Conservation (phyloP, 75 land plant species). For the Pinus tabuliformis region DNA sequence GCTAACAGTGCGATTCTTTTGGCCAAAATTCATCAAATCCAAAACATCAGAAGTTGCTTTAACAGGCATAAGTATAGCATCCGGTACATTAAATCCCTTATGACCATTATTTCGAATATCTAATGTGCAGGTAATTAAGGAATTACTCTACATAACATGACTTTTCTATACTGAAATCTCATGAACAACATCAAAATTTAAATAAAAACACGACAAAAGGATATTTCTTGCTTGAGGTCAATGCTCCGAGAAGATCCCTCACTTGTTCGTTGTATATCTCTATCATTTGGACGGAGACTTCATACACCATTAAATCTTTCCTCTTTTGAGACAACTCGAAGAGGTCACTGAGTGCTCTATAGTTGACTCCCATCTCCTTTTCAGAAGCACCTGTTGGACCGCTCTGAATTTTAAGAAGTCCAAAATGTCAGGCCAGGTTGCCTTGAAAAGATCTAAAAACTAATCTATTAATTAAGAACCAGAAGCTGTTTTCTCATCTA, state of each 20-base stretch:
- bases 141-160: background rate
- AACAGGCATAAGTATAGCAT: slow-evolving; percentile 71
- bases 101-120: slow-evolving; percentile 72
- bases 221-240: slow-evolving; percentile 51
- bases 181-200: background rate
- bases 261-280: slow-evolving; percentile 89
- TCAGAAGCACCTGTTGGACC: slow-evolving; percentile 47
- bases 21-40: slow-evolving; percentile 70
- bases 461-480: background rate
- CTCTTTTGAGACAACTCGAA: slow-evolving; percentile 50
- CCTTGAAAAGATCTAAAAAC: background rate
- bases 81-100: slow-evolving; percentile 69
- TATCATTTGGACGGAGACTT: slow-evolving; percentile 68
- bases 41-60: slow-evolving; percentile 24
- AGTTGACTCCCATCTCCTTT: slow-evolving; percentile 57
- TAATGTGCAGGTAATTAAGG: slow-evolving; percentile 42
- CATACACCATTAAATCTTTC: slow-evolving; percentile 49
- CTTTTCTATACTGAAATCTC: background rate
- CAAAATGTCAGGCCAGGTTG: background rate
- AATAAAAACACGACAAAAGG: slow-evolving; percentile 26
- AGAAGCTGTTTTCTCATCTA: too few relatives aligned
- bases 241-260: slow-evolving; percentile 61
- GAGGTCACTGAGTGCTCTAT: slow-evolving; percentile 65
- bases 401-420: slow-evolving; percentile 34
- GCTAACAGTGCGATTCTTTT: slow-evolving; percentile 68